phyloP scores from a whole-genome alignment of 768 basidiomycete genomes.

The Amanita jacksonii region DNA sequence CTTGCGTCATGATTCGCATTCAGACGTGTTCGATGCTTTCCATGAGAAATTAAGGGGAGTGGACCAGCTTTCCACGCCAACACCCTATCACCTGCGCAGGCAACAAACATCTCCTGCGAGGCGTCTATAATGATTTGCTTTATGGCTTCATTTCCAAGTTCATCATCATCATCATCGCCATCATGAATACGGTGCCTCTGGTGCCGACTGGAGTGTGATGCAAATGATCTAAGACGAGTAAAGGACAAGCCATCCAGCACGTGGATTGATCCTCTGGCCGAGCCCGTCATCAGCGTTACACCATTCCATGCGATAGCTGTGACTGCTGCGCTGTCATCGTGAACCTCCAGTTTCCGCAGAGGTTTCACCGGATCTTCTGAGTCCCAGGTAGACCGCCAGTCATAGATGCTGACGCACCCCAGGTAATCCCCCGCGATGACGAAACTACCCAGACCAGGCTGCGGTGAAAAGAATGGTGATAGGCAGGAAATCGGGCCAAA shows the following conservation, averaged over 20 bases:
- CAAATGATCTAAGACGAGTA: conserved; percentile 43
- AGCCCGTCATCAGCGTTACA: conserved; percentile 55
- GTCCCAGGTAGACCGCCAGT: conserved; percentile 26
- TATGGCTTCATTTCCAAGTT: too few species aligned
- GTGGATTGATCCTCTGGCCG: conserved; percentile 44
- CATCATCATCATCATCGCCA: conserved; percentile 17
- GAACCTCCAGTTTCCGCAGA: conserved; percentile 47
- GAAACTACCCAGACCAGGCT: conserved; percentile 32
- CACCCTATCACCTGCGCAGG: conserved; percentile 49
- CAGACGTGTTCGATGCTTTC: conserved; percentile 27
- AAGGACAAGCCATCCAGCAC: conserved; percentile 65
- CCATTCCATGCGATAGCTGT: conserved; percentile 57
- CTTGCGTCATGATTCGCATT: conserved; percentile 17
- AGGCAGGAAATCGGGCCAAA: conserved; percentile 44
- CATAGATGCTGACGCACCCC: conserved; percentile 55
- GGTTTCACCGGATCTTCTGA: conserved; percentile 21
- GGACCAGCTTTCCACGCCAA: conserved; percentile 61
- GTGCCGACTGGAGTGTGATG: conserved; percentile 28
- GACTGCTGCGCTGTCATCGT: conserved; percentile 48
- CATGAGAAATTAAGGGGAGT: conserved; percentile 19
- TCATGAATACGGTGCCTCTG: conserved; percentile 2
- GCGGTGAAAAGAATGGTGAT: conserved; percentile 36
- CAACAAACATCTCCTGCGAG: conserved; percentile 46
- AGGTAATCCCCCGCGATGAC: conserved; percentile 56
- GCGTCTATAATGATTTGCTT: conserved; percentile 47